Evolutionary conservation across 2,329 filamentous ascomycete genomes (phyloP), one percentile per base, ranked within the genome.

Genomic region (Penicillium sp.): DNA sequence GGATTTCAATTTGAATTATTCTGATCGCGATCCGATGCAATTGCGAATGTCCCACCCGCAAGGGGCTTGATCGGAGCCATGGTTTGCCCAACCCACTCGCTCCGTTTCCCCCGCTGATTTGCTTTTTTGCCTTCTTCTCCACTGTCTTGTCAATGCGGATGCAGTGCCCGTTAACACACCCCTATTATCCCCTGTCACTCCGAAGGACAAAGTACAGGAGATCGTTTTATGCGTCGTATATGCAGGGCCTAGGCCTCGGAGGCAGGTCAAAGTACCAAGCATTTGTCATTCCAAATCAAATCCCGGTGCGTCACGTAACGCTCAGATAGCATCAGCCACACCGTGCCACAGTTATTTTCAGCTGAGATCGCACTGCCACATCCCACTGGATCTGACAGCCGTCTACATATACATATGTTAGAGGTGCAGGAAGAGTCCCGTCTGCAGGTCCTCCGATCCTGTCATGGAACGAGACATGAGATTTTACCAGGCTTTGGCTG

Each of bases 311-410:
- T 23, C 1, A 15, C 29, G 24, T 25, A 45, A 45, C 47, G 42
- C 47, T 45, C 44, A 25, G 32, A 46, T 23, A 31, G 33, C 20
- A 31, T 38, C 20, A 52, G 52, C 54, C 54, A 58, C 52, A 48
- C 47, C 47, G 56, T 58, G 42, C 20, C 42, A 45, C 43, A 39
- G 38, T 29, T 42, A 49, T 49, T 41, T 44, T 38, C 6, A 42
- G 43, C 47, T 49, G 45, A 37, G 33, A 29, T 43, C 12, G 29
- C 47, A 54, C 53, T 45, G 53, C 51, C 55, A 52, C 50, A 50
- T 37, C 8, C 33, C 27, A 32, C 29, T 1, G 27, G 13, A 24
- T 20, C 35, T 37, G 32, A 15, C 44, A 46, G 38, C 45, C 44
- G 27, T 41, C n/a, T n/a, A 18, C 27, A 27, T 32, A 47, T 24